Conservation (phyloP, 257 asterid species). For the Capsicum baccatum region DNA sequence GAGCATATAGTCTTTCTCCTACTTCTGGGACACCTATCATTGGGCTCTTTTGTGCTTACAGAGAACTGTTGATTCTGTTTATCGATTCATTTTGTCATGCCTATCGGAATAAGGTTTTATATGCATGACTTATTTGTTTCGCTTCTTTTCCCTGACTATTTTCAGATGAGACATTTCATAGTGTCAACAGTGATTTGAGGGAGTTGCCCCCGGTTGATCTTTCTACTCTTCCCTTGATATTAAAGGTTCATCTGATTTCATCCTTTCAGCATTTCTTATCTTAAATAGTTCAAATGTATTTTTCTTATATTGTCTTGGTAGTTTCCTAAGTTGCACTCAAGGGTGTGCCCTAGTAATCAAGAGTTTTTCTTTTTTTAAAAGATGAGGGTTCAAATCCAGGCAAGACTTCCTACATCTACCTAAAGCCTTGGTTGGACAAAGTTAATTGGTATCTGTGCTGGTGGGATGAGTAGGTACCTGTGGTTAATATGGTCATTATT, state of each 20-base stretch:
- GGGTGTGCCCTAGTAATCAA: background rate
- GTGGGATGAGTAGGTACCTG: background rate
- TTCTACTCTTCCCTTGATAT: conserved; percentile 82
- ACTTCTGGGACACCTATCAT: background rate
- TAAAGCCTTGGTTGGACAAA: background rate
- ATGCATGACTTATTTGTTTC: conserved; percentile 17
- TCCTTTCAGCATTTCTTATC: conserved; percentile 27
- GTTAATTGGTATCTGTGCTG: background rate
- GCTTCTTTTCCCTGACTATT: conserved; percentile 19
- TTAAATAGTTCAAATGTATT: conserved; percentile 6
- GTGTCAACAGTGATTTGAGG: conserved; percentile 73
- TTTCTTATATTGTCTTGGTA: background rate
- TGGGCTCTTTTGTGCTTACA: conserved; percentile 2
- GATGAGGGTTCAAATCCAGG: background rate
- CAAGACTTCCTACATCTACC: background rate
- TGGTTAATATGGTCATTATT: background rate
- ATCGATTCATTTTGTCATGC: background rate
- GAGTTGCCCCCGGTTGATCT: conserved; percentile 95
- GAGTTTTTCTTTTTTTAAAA: background rate
- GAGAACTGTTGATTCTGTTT: background rate
- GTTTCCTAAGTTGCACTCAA: conserved; percentile 13
- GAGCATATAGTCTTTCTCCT: background rate
- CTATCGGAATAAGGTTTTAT: background rate
- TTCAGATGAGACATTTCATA: conserved; percentile 80
- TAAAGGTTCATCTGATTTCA: conserved; percentile 64